These are phyloP conservation scores for Diaporthe sp. DNA, from an alignment of 2,329 filamentous ascomycete genomes.

Conservation along the genomic window DNA sequence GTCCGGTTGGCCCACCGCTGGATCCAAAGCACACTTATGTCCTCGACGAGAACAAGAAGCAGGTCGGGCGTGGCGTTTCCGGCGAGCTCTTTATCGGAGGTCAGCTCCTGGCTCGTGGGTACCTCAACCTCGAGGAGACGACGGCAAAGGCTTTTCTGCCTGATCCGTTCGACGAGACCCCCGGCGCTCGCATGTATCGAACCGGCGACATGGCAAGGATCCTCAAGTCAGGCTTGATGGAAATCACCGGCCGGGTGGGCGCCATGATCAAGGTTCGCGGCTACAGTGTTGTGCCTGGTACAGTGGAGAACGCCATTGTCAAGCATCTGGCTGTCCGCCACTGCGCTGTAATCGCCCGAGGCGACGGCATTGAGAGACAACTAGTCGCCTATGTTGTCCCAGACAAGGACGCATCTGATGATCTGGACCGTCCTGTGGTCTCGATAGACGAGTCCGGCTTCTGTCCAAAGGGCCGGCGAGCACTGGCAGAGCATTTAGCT, in stretches of 20 bases:
- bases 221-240: conserved; percentile 76
- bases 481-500: conserved; percentile 76
- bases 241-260: conserved; percentile 82
- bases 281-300: conserved; percentile 83
- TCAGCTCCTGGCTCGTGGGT: conserved; percentile 79
- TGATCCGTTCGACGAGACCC: conserved; percentile 72
- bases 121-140: conserved; percentile 84
- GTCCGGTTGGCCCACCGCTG: conserved; percentile 80
- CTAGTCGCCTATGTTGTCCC: conserved; percentile 83
- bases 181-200: conserved; percentile 79
- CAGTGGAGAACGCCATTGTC: conserved; percentile 81
- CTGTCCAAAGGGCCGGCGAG: conserved; percentile 77
- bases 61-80: conserved; percentile 71
- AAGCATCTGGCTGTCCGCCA: conserved; percentile 78
- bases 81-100: conserved; percentile 85
- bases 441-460: conserved; percentile 80
- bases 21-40: conserved; percentile 80
- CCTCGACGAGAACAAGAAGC: conserved; percentile 76
- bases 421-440: conserved; percentile 57
- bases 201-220: conserved; percentile 80
- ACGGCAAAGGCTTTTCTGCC: conserved; percentile 80
- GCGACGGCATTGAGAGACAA: conserved; percentile 81
- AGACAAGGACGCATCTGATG: conserved; percentile 65
- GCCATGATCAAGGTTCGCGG: conserved; percentile 87
- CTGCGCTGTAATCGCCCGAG: conserved; percentile 80